Evolutionary conservation across 441 rosid genomes (phyloP), one percentile per base, ranked within the genome.

Genomic region (Syzygium syzygioides): DNA sequence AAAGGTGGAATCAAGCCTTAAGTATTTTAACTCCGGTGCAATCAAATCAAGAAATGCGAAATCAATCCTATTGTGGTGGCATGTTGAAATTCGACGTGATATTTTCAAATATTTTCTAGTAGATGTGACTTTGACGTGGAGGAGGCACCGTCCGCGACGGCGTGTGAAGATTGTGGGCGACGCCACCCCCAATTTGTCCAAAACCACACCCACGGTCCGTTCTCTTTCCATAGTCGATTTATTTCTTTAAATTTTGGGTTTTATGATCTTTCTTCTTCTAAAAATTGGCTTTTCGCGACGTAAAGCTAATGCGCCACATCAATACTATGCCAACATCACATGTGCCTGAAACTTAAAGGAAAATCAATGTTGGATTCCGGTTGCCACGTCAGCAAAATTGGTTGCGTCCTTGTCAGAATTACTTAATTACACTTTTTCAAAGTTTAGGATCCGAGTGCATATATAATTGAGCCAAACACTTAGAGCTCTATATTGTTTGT

Each of bases 331-430:
- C 34, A n/a, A 6, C 30, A n/a, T 14, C 28, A 1, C 19, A 60
- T 14, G 9, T n/a, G 34, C 68, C n/a, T 28, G 10, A n/a, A 62
- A n/a, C n/a, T 14, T n/a, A 14, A 0, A 0, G 30, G 30, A 28
- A 64, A 14, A 6, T 64, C 48, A 19, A 19, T 34, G 26, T 19
- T 34, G 1, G 79, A 68, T 34, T 34, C 26, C 18, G 5, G 20
- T 28, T 23, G 12, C 26, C 18, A 56, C 5, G 4, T 34, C 7
- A 10, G 1, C 11, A 20, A 19, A 71, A 71, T 71, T 13, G 9
- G 13, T 37, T 37, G 80, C 1, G 0, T 7, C 5, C 0, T 19
- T 34, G 15, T 0, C 17, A 8, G 1, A 23, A 34, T 8, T 14
- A 71, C 80, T 71, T 71, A 20, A 71, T 37, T 71, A 15, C 28